phyloP scores from a whole-genome alignment of 169 alveolate genomes.

The Plasmodium knowlesi region DNA sequence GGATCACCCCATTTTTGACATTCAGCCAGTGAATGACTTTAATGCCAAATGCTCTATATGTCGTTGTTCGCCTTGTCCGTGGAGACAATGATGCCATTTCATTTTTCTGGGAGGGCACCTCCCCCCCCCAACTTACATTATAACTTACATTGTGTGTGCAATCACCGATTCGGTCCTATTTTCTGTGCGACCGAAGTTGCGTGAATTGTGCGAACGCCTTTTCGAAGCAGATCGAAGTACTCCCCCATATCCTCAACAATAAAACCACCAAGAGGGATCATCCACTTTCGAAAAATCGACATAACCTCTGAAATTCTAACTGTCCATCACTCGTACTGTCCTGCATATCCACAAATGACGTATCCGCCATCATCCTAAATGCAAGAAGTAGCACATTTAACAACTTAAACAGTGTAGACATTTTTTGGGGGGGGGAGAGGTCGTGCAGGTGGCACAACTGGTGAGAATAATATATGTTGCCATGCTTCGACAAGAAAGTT shows the following conservation, averaged over 20 bases:
- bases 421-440: not conserved
- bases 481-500: not conserved
- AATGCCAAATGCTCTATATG: not conserved
- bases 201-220: not conserved
- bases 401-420: not conserved
- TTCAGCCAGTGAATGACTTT: not conserved
- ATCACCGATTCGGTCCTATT: not conserved
- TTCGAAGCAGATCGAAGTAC: not conserved
- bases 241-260: not conserved
- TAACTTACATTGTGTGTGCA: not conserved
- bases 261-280: not conserved
- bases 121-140: no score
- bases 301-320: not conserved
- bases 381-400: not conserved
- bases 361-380: not conserved
- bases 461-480: not conserved
- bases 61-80: not conserved
- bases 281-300: not conserved
- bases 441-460: not conserved
- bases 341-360: not conserved
- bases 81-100: not conserved
- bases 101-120: not conserved
- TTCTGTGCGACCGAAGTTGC: not conserved
- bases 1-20: not conserved
- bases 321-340: not conserved